phyloP scores from a whole-genome alignment of 352 stramenopile genomes.

The Globisporangium uncinulatum region DNA sequence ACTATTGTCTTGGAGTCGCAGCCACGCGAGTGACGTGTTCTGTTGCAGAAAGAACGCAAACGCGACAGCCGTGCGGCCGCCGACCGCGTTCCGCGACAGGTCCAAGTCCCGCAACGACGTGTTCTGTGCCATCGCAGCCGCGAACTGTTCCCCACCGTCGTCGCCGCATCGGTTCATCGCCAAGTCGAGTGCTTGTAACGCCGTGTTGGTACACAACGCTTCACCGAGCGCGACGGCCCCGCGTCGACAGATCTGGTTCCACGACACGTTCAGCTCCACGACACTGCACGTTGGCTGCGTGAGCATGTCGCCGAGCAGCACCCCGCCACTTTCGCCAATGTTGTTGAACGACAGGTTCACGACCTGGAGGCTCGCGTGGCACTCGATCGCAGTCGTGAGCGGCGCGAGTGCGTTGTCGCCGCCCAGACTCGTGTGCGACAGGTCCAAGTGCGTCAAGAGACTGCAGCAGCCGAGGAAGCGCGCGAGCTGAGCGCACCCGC shows the following conservation, averaged over 20 bases:
- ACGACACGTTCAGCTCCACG: conserved; percentile 50
- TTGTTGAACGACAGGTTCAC: conserved; percentile 68
- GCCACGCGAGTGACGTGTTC: conserved; percentile 30
- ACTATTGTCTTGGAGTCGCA: conserved; percentile 55
- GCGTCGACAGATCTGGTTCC: conserved; percentile 57
- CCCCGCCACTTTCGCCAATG: conserved; percentile 42
- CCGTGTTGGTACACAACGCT: conserved; percentile 47
- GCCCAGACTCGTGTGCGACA: conserved; percentile 46
- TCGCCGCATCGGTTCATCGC: conserved; percentile 74
- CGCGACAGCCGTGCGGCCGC: conserved; percentile 40
- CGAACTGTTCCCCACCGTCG: conserved; percentile 51
- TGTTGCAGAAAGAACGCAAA: conserved; percentile 52
- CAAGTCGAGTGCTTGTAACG: conserved; percentile 36
- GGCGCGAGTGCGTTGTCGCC: conserved; percentile 36
- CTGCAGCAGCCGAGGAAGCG: conserved; percentile 40
- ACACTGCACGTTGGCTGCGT: conserved; percentile 43
- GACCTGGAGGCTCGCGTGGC: conserved; percentile 34
- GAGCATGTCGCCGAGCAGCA: conserved; percentile 57
- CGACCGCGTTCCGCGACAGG: conserved; percentile 55
- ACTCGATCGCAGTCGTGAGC: conserved; percentile 48
- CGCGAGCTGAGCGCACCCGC: conserved; percentile 50
- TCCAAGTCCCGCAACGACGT: conserved; percentile 40
- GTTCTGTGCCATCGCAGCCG: conserved; percentile 43
- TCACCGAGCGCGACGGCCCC: conserved; percentile 49
- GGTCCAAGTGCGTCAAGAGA: conserved; percentile 45